phyloP scores from a whole-genome alignment of 179 eudicot genomes.

The Carnegiea gigantea region DNA sequence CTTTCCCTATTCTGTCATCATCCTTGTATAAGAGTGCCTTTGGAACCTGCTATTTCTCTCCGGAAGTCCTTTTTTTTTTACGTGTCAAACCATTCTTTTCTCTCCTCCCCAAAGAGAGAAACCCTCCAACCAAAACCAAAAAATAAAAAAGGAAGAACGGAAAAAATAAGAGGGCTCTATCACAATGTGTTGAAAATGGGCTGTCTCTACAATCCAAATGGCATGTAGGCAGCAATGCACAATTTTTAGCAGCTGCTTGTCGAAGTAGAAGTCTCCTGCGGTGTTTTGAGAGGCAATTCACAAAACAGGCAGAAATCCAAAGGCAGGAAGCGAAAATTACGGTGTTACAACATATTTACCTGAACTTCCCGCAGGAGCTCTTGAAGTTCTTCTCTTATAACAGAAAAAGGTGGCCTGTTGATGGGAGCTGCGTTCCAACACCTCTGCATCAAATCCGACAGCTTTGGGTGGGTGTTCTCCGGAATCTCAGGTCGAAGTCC shows the following conservation, averaged over 20 bases:
- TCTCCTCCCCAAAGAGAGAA: not conserved
- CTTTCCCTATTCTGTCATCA: not conserved
- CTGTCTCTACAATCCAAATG: constrained; percentile 27
- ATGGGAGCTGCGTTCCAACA: constrained; percentile 71
- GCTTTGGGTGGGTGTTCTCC: constrained; percentile 57
- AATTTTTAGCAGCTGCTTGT: constrained; percentile 18
- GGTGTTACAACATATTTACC: constrained; percentile 29
- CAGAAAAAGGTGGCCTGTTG: constrained; percentile 65
- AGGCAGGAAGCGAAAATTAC: not conserved
- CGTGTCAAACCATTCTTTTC: not conserved
- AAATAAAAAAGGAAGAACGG: not conserved
- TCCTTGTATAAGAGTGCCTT: not conserved
- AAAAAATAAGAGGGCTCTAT: constrained; percentile 11
- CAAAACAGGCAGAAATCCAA: not conserved
- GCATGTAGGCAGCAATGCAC: not conserved
- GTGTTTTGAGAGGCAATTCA: not conserved
- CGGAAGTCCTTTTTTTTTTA: not conserved
- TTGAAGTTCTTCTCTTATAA: constrained; percentile 65
- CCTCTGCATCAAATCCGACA: constrained; percentile 67
- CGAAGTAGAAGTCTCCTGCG: constrained; percentile 27
- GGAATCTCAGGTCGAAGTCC: constrained; percentile 91
- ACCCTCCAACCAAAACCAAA: not conserved
- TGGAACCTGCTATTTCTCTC: not conserved
- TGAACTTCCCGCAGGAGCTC: constrained; percentile 52
- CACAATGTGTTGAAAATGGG: constrained; percentile 16